These are phyloP conservation scores for Scolecobasidium constrictum DNA, from an alignment of 2,329 filamentous ascomycete species.

Conservation along the genomic window DNA sequence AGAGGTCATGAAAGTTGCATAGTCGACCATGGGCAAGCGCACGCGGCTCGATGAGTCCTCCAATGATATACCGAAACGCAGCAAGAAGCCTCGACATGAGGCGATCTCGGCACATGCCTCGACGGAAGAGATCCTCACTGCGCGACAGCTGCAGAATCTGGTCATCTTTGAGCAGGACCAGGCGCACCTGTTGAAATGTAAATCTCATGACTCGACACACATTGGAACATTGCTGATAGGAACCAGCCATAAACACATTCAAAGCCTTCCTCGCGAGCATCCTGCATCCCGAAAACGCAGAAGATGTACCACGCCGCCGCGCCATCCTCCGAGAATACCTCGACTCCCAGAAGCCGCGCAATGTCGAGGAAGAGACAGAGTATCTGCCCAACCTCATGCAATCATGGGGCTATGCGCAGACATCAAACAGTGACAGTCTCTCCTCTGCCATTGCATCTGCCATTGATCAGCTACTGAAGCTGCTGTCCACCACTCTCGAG, in stretches of 20 bases:
- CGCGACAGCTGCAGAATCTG: conserved; percentile 24
- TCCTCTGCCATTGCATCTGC: conserved; percentile 73
- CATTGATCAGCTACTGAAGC: conserved; percentile 69
- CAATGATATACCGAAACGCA: background rate
- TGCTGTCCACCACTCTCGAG: conserved; percentile 63
- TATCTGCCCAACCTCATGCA: conserved; percentile 74
- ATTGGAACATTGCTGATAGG: conserved; percentile 17
- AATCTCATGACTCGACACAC: conserved; percentile 16
- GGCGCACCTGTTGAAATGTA: background rate
- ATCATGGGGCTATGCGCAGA: conserved; percentile 74
- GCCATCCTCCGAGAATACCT: conserved; percentile 61
- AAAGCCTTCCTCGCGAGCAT: conserved; percentile 58
- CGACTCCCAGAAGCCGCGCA: conserved; percentile 42
- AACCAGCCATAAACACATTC: conserved; percentile 54
- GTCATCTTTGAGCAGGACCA: conserved; percentile 25
- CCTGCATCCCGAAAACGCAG: conserved; percentile 42
- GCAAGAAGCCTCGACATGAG: conserved; percentile 2
- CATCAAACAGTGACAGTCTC: conserved; percentile 69
- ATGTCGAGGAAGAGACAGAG: conserved; percentile 44
- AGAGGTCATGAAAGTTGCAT: background rate
- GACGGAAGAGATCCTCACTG: conserved; percentile 19
- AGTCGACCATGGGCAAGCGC: background rate
- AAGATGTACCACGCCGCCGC: conserved; percentile 36
- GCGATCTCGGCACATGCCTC: background rate
- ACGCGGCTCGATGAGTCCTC: background rate